phyloP scores from a whole-genome alignment of 2,329 filamentous ascomycete genomes.

The Penicillium italicum region DNA sequence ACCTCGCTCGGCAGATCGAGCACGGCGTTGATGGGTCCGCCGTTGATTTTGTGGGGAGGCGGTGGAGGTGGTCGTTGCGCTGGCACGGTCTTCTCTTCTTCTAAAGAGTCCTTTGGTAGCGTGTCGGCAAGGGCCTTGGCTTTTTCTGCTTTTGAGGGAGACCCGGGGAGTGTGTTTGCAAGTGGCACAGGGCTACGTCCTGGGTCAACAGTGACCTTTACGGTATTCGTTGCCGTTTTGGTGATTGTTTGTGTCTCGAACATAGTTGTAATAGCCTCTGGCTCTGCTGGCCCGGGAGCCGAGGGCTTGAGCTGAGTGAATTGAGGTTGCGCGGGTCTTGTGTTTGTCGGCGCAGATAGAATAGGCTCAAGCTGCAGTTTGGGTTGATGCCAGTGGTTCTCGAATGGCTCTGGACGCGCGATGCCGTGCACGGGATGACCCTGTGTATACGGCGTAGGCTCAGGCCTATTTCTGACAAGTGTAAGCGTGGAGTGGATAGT shows the following conservation, averaged over 20 bases:
- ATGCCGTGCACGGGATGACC: neutral
- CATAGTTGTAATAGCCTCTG: slow-evolving; percentile 12
- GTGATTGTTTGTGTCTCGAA: slow-evolving; percentile 12
- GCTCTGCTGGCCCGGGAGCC: neutral
- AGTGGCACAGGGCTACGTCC: neutral
- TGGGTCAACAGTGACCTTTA: slow-evolving; percentile 10
- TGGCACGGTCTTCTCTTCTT: slow-evolving; percentile 5
- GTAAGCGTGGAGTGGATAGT: neutral
- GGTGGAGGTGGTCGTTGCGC: neutral
- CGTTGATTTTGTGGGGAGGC: neutral
- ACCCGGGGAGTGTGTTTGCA: neutral
- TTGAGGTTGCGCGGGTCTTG: neutral
- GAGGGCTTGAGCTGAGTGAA: neutral
- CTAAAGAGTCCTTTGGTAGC: neutral
- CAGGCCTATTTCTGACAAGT: neutral
- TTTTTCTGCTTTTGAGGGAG: neutral
- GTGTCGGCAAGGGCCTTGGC: neutral
- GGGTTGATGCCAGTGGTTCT: neutral
- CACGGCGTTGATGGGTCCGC: neutral
- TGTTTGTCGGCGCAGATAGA: neutral
- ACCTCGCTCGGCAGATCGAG: slow-evolving; percentile 8
- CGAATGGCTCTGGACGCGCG: neutral
- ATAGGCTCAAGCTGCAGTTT: neutral
- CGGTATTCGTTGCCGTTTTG: slow-evolving; percentile 9
- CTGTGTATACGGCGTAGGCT: neutral